Conservation (phyloP, 305 asterid species). For the Solanum hybrid region DNA sequence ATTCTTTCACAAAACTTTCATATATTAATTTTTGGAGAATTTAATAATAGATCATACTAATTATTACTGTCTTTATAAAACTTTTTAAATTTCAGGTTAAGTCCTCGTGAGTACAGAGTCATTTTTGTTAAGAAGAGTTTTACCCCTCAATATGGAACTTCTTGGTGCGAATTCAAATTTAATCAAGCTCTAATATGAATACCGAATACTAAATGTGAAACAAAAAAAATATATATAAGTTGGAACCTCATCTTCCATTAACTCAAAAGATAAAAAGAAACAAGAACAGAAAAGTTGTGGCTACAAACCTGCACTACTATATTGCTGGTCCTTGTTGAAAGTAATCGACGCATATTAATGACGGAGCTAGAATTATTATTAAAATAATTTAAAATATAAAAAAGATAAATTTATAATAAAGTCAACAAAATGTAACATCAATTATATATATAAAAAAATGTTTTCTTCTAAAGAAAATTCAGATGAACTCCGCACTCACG, state of each 20-base stretch:
- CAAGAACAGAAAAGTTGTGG: neutral
- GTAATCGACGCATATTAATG: neutral
- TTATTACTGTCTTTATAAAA: neutral
- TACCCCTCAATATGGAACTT: fast-evolving
- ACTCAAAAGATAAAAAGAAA: neutral
- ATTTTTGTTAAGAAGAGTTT: too few species aligned
- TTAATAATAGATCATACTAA: neutral
- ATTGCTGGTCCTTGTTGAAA: neutral
- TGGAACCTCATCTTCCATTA: neutral
- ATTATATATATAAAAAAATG: too few species aligned
- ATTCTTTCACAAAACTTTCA: neutral
- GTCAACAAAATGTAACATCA: too few species aligned
- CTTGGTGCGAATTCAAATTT: too few species aligned
- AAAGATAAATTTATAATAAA: neutral
- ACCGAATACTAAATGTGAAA: fast-evolving
- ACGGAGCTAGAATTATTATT: neutral
- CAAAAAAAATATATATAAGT: neutral
- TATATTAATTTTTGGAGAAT: neutral
- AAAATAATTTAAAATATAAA: neutral
- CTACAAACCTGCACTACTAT: neutral
- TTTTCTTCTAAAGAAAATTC: neutral
- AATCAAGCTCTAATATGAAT: fast-evolving
- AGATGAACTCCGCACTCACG: neutral
- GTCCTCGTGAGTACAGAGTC: fast-evolving
- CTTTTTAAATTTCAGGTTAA: neutral